Evolutionary conservation across 1,284 basidiomycete species (phyloP).

Genomic region (Porodaedalea pini): DNA sequence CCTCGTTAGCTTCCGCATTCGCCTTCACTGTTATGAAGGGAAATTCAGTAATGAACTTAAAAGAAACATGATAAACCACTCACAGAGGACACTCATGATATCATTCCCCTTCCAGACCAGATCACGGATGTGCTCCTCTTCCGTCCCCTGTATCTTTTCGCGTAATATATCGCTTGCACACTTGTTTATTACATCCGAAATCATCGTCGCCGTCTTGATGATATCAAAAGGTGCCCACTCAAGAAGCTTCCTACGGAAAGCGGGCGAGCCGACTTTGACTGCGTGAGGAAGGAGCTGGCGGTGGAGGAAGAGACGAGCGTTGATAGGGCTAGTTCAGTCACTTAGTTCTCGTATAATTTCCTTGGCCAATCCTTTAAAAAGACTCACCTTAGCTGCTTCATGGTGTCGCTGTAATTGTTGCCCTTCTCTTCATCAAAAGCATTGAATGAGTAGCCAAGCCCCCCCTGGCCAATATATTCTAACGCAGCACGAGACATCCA

Average conservation of each 20-base stretch:
- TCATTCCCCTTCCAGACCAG: conserved; percentile 30
- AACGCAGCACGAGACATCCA: conserved; percentile 36
- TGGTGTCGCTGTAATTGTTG: conserved; percentile 28
- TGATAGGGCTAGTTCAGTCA: conserved; percentile 4
- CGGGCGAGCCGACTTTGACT: conserved; percentile 7
- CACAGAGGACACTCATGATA: conserved; percentile 33
- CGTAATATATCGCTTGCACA: conserved; percentile 9
- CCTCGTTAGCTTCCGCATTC: conserved; percentile 28
- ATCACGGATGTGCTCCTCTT: conserved; percentile 23
- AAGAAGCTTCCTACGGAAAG: conserved; percentile 11
- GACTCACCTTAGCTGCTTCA: conserved; percentile 25
- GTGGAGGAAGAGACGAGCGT: conserved; percentile 1
- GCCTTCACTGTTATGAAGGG: conserved; percentile 27
- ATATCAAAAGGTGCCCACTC: not conserved
- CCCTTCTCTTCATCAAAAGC: conserved; percentile 26
- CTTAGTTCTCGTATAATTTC: not conserved
- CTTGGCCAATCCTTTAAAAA: not conserved
- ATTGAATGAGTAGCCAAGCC: conserved; percentile 36
- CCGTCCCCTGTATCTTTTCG: conserved; percentile 26
- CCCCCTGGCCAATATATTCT: conserved; percentile 37
- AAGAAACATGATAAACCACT: conserved; percentile 11
- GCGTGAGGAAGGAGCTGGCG: conserved; percentile 7
- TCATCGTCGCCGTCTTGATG: not conserved
- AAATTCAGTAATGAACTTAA: not conserved
- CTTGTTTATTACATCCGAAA: conserved; percentile 12